phyloP scores from a whole-genome alignment of 768 basidiomycete genomes.

The Calocera viscosa region DNA sequence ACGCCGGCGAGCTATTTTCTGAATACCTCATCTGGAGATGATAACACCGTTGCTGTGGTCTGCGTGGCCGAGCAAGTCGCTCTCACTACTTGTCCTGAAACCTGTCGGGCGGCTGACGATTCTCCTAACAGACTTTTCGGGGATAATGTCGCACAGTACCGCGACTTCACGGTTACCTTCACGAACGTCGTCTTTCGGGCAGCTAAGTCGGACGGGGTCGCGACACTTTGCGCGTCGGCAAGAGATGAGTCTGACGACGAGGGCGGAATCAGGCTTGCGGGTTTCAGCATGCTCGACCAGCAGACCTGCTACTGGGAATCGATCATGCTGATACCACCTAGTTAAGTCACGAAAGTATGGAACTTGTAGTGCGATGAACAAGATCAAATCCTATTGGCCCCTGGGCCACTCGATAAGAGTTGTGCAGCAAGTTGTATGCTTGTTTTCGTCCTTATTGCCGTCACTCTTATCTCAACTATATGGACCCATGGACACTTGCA shows the following conservation, averaged over 20 bases:
- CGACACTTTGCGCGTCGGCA: neutral
- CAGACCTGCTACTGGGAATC: constrained; percentile 1
- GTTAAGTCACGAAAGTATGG: neutral
- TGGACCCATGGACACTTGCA: no score
- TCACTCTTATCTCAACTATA: no score
- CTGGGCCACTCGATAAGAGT: no score
- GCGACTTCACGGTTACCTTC: constrained; percentile 7
- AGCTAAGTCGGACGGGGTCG: neutral
- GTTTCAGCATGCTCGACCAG: constrained; percentile 3
- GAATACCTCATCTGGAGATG: constrained; percentile 3
- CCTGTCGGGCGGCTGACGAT: neutral
- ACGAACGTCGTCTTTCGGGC: constrained; percentile 6
- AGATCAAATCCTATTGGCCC: no score
- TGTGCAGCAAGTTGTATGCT: no score
- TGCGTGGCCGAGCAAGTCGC: constrained; percentile 4
- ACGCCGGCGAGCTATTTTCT: neutral
- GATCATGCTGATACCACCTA: neutral
- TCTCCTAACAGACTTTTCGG: constrained; percentile 1
- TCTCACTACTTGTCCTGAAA: neutral
- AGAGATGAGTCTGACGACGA: neutral
- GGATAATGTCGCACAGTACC: neutral
- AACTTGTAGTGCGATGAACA: no score
- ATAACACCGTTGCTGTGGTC: neutral
- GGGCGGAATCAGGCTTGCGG: neutral
- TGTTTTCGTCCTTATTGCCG: no score